Base-by-base conservation (phyloP, 768 basidiomycete species). In the Rhodotorula toruloides region DNA sequence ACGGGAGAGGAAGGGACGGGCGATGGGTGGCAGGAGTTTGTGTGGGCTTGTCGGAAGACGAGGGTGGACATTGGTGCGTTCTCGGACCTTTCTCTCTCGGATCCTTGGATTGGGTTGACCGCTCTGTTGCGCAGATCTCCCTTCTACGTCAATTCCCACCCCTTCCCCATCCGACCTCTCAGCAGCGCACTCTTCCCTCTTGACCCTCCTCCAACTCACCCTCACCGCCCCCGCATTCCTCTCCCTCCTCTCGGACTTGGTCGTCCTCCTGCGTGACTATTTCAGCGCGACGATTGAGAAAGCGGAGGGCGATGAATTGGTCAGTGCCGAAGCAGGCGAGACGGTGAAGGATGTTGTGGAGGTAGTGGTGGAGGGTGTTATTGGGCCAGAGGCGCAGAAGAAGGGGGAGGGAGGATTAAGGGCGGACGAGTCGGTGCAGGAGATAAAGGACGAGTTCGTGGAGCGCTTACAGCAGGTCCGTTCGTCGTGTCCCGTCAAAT, bases 11-110 rank as follows among this genome's bases (percentile, higher is more conserved):
- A 34, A 1, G 40, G 31, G 14, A 19, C 48, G 0, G 54, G 65
- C 13, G 49, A 67, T 14, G 65, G 47, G 14, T 62, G 63, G 68
- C 68, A 70, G 19, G 60, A 65, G 32, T 70, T 70, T n/a, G 1
- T 55, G 1, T 59, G 40, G 44, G n/a, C 48, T 14, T 50, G 42
- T 10, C 36, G 42, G n/a, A 25, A 31, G 25, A 43, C 22, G 4
- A 11, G 63, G n/a, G 43, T 65, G 21, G 40, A 62, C 16, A 12
- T 65, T 4, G 34, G 60, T 62, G 11, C 22, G 58, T 32, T 25
- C 21, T 2, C 25, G 3, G 21, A 14, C n/a, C 36, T 36, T 11
- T 19, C 21, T 1, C 22, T 22, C 11, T 9, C 19, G 7, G 3
- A 19, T 40, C 14, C 19, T 42, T 12, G 32, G 3, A 2, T 32